Percentiles rank a stretch among this genome's conserved stretches.
Conservation (phyloP, 2,329 filamentous ascomycete species). For the Beauveria bassiana region DNA sequence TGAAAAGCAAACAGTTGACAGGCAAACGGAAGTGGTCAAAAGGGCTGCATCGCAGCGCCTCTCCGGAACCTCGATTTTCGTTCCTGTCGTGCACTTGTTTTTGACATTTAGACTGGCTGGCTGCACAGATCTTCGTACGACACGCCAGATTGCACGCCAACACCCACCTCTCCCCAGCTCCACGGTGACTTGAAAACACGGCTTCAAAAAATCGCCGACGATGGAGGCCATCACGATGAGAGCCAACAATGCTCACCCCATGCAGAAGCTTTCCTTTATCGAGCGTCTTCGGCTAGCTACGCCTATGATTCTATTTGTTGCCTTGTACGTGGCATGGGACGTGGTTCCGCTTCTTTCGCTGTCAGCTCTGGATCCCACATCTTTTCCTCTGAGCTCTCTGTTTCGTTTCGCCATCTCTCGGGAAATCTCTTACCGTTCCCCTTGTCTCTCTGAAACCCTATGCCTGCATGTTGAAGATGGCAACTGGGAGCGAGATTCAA, state of each 20-base stretch:
- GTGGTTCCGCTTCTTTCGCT: not conserved
- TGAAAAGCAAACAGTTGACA: too few species aligned
- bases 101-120: too few species aligned
- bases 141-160: not conserved
- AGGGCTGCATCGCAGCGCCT: too few species aligned
- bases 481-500: not conserved
- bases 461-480: not conserved
- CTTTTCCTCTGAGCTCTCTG: not conserved
- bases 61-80: too few species aligned
- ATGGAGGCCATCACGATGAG: not conserved
- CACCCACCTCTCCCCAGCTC: not conserved
- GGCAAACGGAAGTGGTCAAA: too few species aligned
- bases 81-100: too few species aligned
- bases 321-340: not conserved
- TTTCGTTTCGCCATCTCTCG: not conserved
- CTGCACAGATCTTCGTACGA: too few species aligned
- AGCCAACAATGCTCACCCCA: not conserved
- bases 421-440: too few species aligned
- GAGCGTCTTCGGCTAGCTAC: not conserved
- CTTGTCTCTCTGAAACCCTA: not conserved
- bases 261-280: not conserved
- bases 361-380: not conserved
- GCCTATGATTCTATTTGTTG: conserved; percentile 7
- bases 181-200: not conserved
- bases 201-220: not conserved